Evolutionary conservation across 2,329 filamentous ascomycete genomes (phyloP), one percentile per base, ranked within the genome.

Genomic region (Magnaporthiopsis poae): DNA sequence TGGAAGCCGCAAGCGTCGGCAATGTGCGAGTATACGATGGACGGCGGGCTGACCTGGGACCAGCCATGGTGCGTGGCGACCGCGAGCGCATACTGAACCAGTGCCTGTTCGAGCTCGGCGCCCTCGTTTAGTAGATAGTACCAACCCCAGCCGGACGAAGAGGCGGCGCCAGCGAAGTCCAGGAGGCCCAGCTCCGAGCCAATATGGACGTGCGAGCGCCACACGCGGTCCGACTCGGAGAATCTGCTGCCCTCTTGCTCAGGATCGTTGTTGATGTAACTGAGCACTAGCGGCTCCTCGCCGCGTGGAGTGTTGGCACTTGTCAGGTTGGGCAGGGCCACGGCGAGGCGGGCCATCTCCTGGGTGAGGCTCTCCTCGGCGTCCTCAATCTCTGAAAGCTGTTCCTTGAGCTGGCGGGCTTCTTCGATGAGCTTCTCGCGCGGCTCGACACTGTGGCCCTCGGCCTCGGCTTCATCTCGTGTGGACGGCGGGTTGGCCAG

Each of bases 41-140:
- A 95, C 0, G 95, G 95, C 5, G 95, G 94, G 7, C 90, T 86
- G 9, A 96, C 90, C 67, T 88, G 84, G 59, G 82, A 86, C 91
- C 92, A 99, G 64, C 91, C 91, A 70, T 86, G 83, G 63, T 83
- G 84, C 66, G 88, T 86, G 11, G 91, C 90, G 1, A 90, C 85
- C 12, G 84, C 82, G 3, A 98, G 82, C 0, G 95, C 89, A 76
- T 96, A 97, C 75, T 94, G 89, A 15, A 98, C 80, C 3, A 99
- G 84, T 0, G 95, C 95, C 75, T 98, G 94, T 78, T 99, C 95
- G n/a, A 99, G 84, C 75, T 95, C 86, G 0, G 93, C 93, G 11
- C 88, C 95, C 73, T 96, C 93, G 74, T 94, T 91, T n/a, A 91
- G 82, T 13, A 99, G 86, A 77, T 92, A 98, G 80, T 99, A 99